phyloP scores from a whole-genome alignment of 305 asterid species.

The Rubia peregrina region DNA sequence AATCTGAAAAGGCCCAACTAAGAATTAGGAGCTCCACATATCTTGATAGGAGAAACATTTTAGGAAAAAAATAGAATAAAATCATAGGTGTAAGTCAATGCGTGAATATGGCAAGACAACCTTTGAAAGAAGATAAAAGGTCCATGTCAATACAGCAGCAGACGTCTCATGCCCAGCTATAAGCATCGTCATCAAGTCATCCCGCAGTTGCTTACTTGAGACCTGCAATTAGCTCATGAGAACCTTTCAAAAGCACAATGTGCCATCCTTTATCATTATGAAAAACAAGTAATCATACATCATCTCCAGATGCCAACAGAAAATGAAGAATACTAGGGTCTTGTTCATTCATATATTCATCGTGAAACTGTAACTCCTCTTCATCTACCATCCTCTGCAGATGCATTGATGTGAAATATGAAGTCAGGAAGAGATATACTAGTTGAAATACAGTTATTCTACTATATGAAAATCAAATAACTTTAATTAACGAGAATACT shows the following conservation, averaged over 20 bases:
- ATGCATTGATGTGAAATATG: slow-evolving; percentile 14
- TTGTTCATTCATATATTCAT: slow-evolving; percentile 94
- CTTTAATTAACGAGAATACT: not conserved
- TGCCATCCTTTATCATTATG: slow-evolving; percentile 20
- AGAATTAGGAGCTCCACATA: not conserved
- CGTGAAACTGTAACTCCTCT: slow-evolving; percentile 94
- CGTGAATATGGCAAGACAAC: slow-evolving; percentile 15
- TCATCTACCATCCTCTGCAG: slow-evolving; percentile 91
- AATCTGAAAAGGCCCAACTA: not conserved
- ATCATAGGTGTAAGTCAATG: not conserved
- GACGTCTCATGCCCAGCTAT: slow-evolving; percentile 99
- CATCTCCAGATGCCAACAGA: slow-evolving; percentile 92
- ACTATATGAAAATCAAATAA: not conserved
- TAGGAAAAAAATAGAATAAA: not conserved
- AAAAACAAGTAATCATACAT: slow-evolving; percentile 42
- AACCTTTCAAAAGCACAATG: slow-evolving; percentile 22
- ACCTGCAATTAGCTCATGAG: slow-evolving; percentile 53
- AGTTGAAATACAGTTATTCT: not conserved
- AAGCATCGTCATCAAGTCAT: slow-evolving; percentile 96
- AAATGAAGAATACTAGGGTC: slow-evolving; percentile 99
- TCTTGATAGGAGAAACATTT: not conserved
- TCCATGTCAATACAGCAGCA: slow-evolving; percentile 98
- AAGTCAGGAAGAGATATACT: slow-evolving; percentile 1
- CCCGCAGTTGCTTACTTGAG: slow-evolving; percentile 98
- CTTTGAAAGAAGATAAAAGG: slow-evolving; percentile 90